Percentiles rank a stretch among this genome's conserved stretches.
phyloP scores from a whole-genome alignment of 164 flowering plant species.

The Pachysandra terminalis region DNA sequence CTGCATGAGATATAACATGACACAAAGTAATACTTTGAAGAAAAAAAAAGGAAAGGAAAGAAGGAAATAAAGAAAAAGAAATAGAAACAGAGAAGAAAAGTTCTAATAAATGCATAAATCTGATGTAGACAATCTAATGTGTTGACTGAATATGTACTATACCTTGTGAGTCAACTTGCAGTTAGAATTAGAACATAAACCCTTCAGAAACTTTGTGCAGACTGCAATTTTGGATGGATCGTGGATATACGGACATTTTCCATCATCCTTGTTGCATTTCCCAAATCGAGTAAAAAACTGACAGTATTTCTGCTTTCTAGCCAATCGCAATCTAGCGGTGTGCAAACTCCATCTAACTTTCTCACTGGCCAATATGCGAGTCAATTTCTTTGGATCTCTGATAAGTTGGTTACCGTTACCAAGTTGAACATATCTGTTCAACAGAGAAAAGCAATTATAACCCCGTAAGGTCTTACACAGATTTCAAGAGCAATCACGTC shows the following conservation, averaged over 20 bases:
- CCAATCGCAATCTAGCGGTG: constrained; percentile 75
- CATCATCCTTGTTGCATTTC: constrained; percentile 82
- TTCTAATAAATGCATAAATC: neutral
- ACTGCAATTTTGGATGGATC: constrained; percentile 90
- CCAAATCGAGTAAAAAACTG: constrained; percentile 97
- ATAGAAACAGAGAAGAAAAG: no score
- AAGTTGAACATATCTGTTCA: constrained; percentile 77
- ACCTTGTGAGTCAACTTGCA: constrained; percentile 99
- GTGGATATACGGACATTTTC: constrained; percentile 91
- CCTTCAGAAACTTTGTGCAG: constrained; percentile 90
- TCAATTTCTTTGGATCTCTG: constrained; percentile 85
- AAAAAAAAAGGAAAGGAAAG: no score
- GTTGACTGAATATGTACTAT: constrained; percentile 2
- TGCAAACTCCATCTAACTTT: constrained; percentile 96
- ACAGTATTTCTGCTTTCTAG: constrained; percentile 75
- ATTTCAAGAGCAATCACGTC: no score
- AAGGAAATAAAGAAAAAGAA: no score
- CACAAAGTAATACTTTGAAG: neutral
- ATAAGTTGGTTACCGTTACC: constrained; percentile 96
- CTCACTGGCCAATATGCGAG: constrained; percentile 86
- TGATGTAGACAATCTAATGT: neutral
- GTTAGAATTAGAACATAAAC: constrained; percentile 54
- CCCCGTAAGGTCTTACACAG: neutral
- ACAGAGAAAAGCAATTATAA: constrained; percentile 4
- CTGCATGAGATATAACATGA: constrained; percentile 36